A percentile compares a stretch with the other conserved stretches of the same genome.
Conservation (phyloP, 1,284 basidiomycete species). For the Ganoderma lingzhi region DNA sequence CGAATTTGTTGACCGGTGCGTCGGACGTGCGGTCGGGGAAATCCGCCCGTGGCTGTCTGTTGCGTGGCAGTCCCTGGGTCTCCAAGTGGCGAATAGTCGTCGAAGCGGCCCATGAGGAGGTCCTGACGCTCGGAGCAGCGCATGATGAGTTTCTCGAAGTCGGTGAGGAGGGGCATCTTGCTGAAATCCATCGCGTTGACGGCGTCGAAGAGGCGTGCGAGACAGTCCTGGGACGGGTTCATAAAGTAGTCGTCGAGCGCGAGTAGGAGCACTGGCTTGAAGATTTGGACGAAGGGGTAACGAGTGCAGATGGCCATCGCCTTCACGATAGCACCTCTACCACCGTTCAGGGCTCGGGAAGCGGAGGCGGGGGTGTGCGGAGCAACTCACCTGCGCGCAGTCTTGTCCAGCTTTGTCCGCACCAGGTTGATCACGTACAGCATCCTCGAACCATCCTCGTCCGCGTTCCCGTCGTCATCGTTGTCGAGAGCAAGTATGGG, state of each 20-base stretch:
- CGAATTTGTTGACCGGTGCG: constrained; percentile 63
- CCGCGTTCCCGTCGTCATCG: constrained; percentile 45
- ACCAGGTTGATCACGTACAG: constrained; percentile 95
- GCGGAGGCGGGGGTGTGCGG: constrained; percentile 7
- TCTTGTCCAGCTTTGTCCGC: constrained; percentile 94
- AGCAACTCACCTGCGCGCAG: constrained; percentile 74
- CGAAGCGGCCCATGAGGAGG: constrained; percentile 87
- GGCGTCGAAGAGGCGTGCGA: constrained; percentile 90
- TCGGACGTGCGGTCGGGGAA: constrained; percentile 21
- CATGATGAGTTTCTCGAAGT: constrained; percentile 89
- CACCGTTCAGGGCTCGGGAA: constrained; percentile 11
- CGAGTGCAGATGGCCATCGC: constrained; percentile 96
- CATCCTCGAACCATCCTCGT: constrained; percentile 57
- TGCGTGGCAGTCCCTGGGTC: constrained; percentile 35
- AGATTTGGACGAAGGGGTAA: constrained; percentile 97
- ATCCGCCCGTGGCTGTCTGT: constrained; percentile 21
- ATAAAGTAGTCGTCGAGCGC: constrained; percentile 96
- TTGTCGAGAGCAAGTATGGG: constrained; percentile 82
- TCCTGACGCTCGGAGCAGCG: constrained; percentile 92
- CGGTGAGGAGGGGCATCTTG: constrained; percentile 78
- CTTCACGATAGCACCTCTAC: constrained; percentile 88
- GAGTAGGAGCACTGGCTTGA: constrained; percentile 96
- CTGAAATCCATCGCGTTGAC: constrained; percentile 93
- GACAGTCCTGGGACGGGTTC: constrained; percentile 87
- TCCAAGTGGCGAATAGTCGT: constrained; percentile 37